Percentiles rank a stretch among this genome's conserved stretches.
phyloP scores from a whole-genome alignment of 805 yeast genomes.

The Cyberlindnera americana region DNA sequence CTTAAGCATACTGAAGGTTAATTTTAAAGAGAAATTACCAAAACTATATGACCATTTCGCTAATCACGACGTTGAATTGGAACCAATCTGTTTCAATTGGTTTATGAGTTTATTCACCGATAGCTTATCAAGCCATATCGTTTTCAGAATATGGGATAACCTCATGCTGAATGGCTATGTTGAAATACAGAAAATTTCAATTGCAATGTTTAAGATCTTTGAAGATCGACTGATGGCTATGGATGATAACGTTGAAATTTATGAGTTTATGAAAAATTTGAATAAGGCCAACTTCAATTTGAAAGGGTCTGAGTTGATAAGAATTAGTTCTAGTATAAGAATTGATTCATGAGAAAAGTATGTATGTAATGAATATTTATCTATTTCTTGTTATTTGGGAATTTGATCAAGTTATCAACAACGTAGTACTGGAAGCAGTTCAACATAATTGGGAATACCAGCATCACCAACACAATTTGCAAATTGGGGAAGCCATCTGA shows the following conservation, averaged over 20 bases:
- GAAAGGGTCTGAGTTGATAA: conserved; percentile 25
- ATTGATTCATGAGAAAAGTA: too few species aligned
- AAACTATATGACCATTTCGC: conserved; percentile 35
- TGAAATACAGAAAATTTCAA: conserved; percentile 33
- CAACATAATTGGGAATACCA: conserved; percentile 71
- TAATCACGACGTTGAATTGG: conserved; percentile 39
- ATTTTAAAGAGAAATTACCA: conserved; percentile 38
- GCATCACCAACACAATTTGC: conserved; percentile 84
- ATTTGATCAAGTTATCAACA: conserved; percentile 70
- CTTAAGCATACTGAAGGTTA: conserved; percentile 34
- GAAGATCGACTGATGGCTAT: conserved; percentile 31
- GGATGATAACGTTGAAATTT: conserved; percentile 31
- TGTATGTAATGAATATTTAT: too few species aligned
- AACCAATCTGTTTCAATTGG: conserved; percentile 53
- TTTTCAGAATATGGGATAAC: conserved; percentile 51
- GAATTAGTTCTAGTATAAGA: conserved; percentile 15
- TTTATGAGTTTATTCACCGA: conserved; percentile 53
- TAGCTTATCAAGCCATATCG: conserved; percentile 45
- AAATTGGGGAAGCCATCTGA: conserved; percentile 73
- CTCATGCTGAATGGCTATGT: conserved; percentile 38
- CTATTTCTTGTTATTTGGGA: conserved; percentile 36
- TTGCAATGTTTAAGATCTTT: conserved; percentile 37
- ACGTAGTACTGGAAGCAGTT: conserved; percentile 71
- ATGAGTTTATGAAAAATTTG: conserved; percentile 34
- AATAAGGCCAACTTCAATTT: conserved; percentile 25